These are phyloP conservation scores for Colletotrichum camelliae DNA, from an alignment of 2,329 filamentous ascomycete genomes.

Conservation along the genomic window DNA sequence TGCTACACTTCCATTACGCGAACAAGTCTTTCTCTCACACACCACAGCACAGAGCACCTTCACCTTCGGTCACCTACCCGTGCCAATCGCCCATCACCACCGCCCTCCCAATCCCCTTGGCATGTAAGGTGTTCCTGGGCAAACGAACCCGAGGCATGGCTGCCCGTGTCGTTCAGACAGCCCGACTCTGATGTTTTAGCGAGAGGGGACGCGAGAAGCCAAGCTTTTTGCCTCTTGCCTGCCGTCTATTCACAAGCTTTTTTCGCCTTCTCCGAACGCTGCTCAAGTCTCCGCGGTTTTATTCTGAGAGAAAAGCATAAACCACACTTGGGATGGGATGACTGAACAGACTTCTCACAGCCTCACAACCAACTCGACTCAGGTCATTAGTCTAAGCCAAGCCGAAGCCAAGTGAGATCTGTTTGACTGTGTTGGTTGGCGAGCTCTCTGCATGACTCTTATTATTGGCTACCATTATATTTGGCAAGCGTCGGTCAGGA, in stretches of 20 bases:
- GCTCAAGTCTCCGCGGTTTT: background rate
- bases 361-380: background rate
- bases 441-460: background rate
- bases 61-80: background rate
- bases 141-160: background rate
- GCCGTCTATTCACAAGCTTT: background rate
- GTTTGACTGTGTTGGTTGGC: background rate
- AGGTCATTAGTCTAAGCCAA: background rate
- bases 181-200: background rate
- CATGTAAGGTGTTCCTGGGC: background rate
- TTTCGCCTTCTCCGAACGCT: background rate
- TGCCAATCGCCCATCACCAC: background rate
- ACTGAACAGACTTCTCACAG: background rate
- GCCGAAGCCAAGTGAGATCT: background rate
- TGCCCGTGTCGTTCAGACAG: background rate
- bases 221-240: background rate
- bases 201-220: background rate
- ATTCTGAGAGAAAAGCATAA: background rate
- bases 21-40: background rate
- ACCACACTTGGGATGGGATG: background rate
- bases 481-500: background rate
- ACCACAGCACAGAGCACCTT: background rate
- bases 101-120: background rate
- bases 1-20: background rate
- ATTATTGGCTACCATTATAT: background rate